Percentiles rank a stretch among this genome's conserved stretches.
phyloP scores from a whole-genome alignment of 352 stramenopile genomes.

The Globisporangium canariense region DNA sequence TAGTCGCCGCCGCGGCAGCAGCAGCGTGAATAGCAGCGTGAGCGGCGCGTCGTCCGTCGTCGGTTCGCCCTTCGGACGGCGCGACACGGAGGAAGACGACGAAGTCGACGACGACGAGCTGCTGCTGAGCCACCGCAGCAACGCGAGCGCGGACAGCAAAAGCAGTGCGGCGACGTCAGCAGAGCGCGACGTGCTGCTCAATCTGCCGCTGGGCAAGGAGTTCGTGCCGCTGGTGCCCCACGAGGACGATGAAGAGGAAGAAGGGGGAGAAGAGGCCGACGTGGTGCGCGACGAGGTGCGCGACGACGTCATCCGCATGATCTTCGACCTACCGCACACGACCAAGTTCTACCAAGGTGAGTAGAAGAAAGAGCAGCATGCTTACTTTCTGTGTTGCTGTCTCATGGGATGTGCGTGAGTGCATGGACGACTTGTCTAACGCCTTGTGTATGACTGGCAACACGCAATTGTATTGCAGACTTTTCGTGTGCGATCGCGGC shows the following conservation, averaged over 20 bases:
- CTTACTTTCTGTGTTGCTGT: background rate
- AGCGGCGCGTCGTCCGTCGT: conserved; percentile 2
- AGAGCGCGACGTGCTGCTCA: conserved; percentile 20
- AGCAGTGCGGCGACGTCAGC: conserved; percentile 9
- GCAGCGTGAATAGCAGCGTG: conserved; percentile 5
- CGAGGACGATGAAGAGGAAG: conserved; percentile 17
- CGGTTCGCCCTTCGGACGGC: conserved; percentile 16
- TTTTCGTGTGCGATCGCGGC: conserved; percentile 80
- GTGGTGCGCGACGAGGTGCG: conserved; percentile 49
- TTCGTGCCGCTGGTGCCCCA: conserved; percentile 36
- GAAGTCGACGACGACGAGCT: conserved; percentile 15
- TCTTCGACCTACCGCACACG: conserved; percentile 71
- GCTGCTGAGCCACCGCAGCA: conserved; percentile 22
- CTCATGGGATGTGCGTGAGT: background rate
- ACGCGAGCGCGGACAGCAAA: conserved; percentile 19
- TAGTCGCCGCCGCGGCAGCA: conserved; percentile 17
- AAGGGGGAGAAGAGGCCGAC: conserved; percentile 23
- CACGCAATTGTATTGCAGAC: conserved; percentile 30
- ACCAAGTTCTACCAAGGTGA: conserved; percentile 80
- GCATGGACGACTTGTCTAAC: background rate
- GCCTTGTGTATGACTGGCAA: background rate
- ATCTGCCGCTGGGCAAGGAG: conserved; percentile 44
- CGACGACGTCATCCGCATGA: conserved; percentile 85
- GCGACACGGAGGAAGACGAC: conserved; percentile 25
- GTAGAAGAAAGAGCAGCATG: background rate